Percentiles rank a stretch among this genome's conserved stretches.
These are phyloP conservation scores for Lactarius vividus DNA, from an alignment of 768 basidiomycete genomes.

Conservation along the genomic window DNA sequence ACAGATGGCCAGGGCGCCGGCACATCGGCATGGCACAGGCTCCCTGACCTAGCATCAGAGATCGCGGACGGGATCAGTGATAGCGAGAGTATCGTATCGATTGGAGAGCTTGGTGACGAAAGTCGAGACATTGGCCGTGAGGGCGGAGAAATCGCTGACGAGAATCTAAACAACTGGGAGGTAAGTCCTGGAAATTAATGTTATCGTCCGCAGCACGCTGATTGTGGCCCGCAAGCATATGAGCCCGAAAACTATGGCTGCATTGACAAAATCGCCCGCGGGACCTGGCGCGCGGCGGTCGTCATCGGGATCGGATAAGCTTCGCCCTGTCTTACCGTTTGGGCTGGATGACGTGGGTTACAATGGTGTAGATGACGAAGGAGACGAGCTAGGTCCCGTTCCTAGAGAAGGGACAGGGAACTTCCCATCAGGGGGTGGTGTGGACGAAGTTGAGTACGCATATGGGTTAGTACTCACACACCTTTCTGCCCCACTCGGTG, in stretches of 20 bases:
- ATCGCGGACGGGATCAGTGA: constrained; percentile 91
- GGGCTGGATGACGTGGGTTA: constrained; percentile 77
- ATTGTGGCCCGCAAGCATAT: constrained; percentile 62
- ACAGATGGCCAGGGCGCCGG: constrained; percentile 39
- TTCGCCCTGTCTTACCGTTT: constrained; percentile 78
- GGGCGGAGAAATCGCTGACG: constrained; percentile 62
- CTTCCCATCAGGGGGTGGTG: constrained; percentile 76
- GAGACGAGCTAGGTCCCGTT: constrained; percentile 69
- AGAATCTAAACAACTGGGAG: constrained; percentile 96
- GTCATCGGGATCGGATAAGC: constrained; percentile 70
- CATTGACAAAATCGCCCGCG: constrained; percentile 87
- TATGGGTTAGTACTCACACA: constrained; percentile 58
- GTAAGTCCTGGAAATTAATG: constrained; percentile 43
- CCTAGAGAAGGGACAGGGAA: constrained; percentile 70
- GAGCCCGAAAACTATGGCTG: constrained; percentile 94
- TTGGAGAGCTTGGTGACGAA: constrained; percentile 85
- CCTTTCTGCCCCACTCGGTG: background rate
- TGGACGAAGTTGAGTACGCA: constrained; percentile 88
- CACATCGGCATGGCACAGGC: constrained; percentile 74
- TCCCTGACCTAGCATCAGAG: constrained; percentile 75
- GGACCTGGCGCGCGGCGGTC: constrained; percentile 64
- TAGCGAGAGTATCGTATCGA: constrained; percentile 88
- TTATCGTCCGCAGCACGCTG: constrained; percentile 4
- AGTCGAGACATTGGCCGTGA: constrained; percentile 59
- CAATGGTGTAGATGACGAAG: constrained; percentile 58